Percentiles rank a stretch among this genome's conserved stretches.
These are phyloP conservation scores for Corymbia citriodora DNA, from an alignment of 441 rosid species.

Conservation along the genomic window DNA sequence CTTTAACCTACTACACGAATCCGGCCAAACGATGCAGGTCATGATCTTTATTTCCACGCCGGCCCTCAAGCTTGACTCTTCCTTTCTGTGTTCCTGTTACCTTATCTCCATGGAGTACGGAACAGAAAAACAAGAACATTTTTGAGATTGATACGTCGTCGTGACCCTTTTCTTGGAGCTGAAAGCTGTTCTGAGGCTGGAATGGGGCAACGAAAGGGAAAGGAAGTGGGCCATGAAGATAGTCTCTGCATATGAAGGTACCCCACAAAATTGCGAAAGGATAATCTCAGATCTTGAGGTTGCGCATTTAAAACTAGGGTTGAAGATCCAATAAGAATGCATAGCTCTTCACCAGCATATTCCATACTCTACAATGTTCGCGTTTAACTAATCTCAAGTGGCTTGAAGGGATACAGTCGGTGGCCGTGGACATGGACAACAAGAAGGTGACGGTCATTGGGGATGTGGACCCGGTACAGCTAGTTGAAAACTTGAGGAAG, in stretches of 20 bases:
- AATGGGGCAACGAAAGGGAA: not conserved
- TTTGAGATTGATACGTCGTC: not conserved
- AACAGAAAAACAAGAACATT: not conserved
- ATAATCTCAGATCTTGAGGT: not conserved
- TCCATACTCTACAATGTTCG: not conserved
- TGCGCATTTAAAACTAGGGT: not conserved
- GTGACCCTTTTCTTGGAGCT: not conserved
- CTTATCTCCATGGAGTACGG: not conserved
- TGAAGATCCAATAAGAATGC: not conserved
- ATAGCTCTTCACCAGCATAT: not conserved
- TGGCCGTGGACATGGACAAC: conserved; percentile 48
- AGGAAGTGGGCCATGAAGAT: not conserved
- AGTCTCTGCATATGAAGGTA: not conserved
- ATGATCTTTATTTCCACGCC: not conserved
- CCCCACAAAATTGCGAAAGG: not conserved
- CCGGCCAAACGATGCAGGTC: not conserved
- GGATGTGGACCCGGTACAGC: conserved; percentile 3
- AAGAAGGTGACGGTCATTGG: conserved; percentile 49
- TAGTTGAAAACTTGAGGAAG: not conserved
- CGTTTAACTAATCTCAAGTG: not conserved
- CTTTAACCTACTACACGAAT: not conserved
- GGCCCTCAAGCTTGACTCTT: too few species aligned
- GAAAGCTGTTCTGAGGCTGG: not conserved
- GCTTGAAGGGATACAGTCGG: conserved; percentile 38
- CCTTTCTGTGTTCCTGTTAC: not conserved